Conservation (phyloP, 2,329 filamentous ascomycete species). For the Pseudocercospora ulei region DNA sequence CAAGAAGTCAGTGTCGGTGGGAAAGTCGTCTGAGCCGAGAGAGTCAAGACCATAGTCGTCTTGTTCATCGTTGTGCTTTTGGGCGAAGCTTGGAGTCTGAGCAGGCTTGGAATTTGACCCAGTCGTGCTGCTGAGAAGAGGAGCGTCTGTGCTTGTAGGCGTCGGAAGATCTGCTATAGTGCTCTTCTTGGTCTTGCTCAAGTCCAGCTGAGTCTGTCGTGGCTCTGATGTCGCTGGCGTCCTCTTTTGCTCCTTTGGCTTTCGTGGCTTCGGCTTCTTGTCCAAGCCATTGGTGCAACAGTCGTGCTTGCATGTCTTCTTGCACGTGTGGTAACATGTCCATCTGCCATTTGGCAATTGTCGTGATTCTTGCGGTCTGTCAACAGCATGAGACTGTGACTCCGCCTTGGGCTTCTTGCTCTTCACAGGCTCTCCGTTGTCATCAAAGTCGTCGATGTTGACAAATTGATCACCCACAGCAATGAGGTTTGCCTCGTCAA, state of each 20-base stretch:
- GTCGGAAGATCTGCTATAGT: constrained; percentile 9
- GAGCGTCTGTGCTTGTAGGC: constrained; percentile 18
- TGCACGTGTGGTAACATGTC: constrained; percentile 63
- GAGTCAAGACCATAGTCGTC: constrained; percentile 23
- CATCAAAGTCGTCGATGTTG: constrained; percentile 46
- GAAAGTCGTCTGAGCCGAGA: constrained; percentile 17
- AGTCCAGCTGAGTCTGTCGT: constrained; percentile 29
- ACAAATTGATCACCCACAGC: constrained; percentile 41
- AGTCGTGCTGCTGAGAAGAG: constrained; percentile 6
- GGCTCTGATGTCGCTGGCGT: constrained; percentile 17
- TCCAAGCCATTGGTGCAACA: constrained; percentile 65
- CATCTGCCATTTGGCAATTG: constrained; percentile 61
- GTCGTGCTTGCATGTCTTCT: constrained; percentile 59
- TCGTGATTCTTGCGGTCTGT: constrained; percentile 35
- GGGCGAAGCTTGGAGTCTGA: not conserved
- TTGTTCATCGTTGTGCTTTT: constrained; percentile 5
- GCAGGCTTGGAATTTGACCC: constrained; percentile 1
- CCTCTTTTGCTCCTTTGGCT: constrained; percentile 34
- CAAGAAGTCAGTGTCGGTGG: constrained; percentile 3
- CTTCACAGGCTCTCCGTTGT: constrained; percentile 13
- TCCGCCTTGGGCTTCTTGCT: constrained; percentile 12
- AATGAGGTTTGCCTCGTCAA: constrained; percentile 48
- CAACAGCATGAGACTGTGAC: constrained; percentile 11
- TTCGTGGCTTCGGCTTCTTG: constrained; percentile 48
- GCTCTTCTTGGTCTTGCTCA: constrained; percentile 22